phyloP scores from a whole-genome alignment of 1,139 yeast genomes.

The Kodamaea ohmeri region DNA sequence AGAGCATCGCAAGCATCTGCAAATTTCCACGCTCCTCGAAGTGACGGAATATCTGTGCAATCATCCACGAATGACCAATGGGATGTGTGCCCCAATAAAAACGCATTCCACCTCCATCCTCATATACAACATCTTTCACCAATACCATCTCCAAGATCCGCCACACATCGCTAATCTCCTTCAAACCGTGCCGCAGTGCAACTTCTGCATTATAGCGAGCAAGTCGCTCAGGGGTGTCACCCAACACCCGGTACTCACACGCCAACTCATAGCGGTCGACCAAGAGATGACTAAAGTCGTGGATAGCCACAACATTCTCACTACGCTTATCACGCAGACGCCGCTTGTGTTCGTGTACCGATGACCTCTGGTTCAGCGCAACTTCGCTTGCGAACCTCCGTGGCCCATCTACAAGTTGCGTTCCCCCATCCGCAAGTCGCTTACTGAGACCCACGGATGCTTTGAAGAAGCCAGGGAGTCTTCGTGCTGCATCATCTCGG shows the following conservation, averaged over 20 bases:
- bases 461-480: constrained; percentile 45
- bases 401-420: too few species aligned
- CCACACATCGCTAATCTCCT: constrained; percentile 78
- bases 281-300: constrained; percentile 66
- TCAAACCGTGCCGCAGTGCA: constrained; percentile 61
- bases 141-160: constrained; percentile 52
- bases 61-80: constrained; percentile 71
- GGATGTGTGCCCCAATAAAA: constrained; percentile 83
- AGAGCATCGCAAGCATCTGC: constrained; percentile 89
- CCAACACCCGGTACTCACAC: constrained; percentile 66
- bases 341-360: constrained; percentile 17
- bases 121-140: constrained; percentile 27
- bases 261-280: constrained; percentile 82
- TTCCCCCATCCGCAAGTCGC: constrained; percentile 23
- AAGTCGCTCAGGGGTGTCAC: constrained; percentile 61
- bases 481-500: constrained; percentile 43
- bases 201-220: constrained; percentile 72
- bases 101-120: constrained; percentile 20
- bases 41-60: constrained; percentile 59
- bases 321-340: constrained; percentile 21
- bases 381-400: constrained; percentile 26
- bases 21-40: constrained; percentile 66
- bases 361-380: constrained; percentile 30
- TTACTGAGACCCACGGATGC: constrained; percentile 42
- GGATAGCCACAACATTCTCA: constrained; percentile 57